A percentile compares a stretch with the other conserved stretches of the same genome.
These are phyloP conservation scores for Rhododendron griersonianum DNA, from an alignment of 148 eudicot genomes.

Conservation along the genomic window DNA sequence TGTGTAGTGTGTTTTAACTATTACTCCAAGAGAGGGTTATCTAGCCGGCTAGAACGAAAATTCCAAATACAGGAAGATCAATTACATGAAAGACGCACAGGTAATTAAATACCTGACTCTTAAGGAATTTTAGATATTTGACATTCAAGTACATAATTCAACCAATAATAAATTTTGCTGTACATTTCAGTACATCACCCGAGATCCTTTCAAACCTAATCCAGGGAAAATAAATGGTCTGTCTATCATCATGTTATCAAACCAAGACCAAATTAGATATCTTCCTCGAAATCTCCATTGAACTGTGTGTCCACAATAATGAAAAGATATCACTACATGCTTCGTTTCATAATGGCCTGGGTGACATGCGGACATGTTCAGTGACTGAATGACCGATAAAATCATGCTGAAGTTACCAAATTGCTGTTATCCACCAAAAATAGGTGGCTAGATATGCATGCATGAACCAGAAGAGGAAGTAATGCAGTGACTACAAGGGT, in stretches of 20 bases:
- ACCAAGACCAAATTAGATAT: no score
- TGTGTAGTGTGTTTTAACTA: not conserved
- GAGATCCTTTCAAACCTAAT: not conserved
- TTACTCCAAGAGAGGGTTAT: not conserved
- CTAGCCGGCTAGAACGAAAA: not conserved
- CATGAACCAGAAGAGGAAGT: not conserved
- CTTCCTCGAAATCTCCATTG: no score
- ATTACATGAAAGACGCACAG: not conserved
- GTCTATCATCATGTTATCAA: not conserved
- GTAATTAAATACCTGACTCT: not conserved
- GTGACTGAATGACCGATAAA: no score
- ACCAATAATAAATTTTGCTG: not conserved
- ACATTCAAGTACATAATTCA: no score
- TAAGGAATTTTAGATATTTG: no score
- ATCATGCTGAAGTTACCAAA: not conserved
- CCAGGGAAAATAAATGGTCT: not conserved
- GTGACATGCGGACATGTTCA: no score
- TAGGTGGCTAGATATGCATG: not conserved
- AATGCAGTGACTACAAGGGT: not conserved
- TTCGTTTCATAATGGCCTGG: no score
- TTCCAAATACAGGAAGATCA: not conserved
- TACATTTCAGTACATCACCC: not conserved
- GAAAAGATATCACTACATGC: no score
- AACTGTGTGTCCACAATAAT: no score
- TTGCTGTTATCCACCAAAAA: not conserved